Base-by-base conservation (phyloP, 225 moss, liverwort and hornwort species). In the Takakia lepidozioides region DNA sequence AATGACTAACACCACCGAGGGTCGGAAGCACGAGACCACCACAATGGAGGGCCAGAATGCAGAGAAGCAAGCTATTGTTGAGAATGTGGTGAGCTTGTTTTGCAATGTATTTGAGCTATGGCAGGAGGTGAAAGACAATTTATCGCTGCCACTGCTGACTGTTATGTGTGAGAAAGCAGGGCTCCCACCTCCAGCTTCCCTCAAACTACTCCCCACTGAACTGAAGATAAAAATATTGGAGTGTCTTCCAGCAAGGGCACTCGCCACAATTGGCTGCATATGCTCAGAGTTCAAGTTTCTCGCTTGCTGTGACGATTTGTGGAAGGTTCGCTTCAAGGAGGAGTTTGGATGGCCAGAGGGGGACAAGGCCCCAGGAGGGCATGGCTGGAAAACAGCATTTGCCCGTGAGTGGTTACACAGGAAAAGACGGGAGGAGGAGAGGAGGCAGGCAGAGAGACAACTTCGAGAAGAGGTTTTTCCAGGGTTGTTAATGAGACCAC, bases 261-360 rank as follows among this genome's bases (percentile, higher is more conserved):
- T 90, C 10, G 90, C 82, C 14, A 83, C 67, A 29, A 40, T 85
- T 24, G 65, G 77, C 22, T 87, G 87, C 41, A 78, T 80, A 2
- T 91, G 90, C 59, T 98, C 90, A 5, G 87, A 98, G 59, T 71
- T 98, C 24, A 81, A 87, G 52, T 90, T 98, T 6, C 69, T 98
- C 2, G 66, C 85, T 20, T 58, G 76, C 2, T 80, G 54, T 54
- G 90, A 91, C 48, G 91, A 91, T 17, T 41, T 98, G 15, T 98
- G 95, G 95, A 83, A 87, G 59, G 55, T 63, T 18, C 73, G 63
- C 17, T 98, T 75, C 57, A 80, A 60, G 24, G 70, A 73, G 50
- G 85, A 85, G 52, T 91, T 90, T 43, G 80, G 80, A 27, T 48
- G 29, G 55, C 57, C 34, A 25, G 70, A 63, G 48, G 58, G 52